Conservation (phyloP, 2,329 filamentous ascomycete genomes). For the Trichoderma koningiopsis region DNA sequence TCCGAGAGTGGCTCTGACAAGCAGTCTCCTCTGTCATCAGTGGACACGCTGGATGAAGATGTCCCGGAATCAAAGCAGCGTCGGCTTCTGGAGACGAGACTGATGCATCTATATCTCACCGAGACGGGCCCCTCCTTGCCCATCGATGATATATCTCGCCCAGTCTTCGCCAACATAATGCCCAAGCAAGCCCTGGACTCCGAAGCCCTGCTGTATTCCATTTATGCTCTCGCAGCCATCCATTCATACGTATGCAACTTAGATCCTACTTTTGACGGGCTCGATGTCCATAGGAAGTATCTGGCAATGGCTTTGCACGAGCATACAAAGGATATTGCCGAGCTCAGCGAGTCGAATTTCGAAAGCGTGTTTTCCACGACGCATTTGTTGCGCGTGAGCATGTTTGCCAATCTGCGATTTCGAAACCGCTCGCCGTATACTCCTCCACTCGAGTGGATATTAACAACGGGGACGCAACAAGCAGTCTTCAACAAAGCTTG, state of each 20-base stretch:
- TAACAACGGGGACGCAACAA: conserved; percentile 28
- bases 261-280: conserved; percentile 18
- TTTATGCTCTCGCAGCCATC: conserved; percentile 29
- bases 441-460: conserved; percentile 30
- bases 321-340: conserved; percentile 26
- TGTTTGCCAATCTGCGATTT: conserved; percentile 29
- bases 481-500: conserved; percentile 24
- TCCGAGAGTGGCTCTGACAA: conserved; percentile 6
- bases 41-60: conserved; percentile 20
- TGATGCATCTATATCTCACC: conserved; percentile 30
- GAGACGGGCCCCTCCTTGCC: conserved; percentile 25
- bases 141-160: conserved; percentile 28
- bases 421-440: conserved; percentile 26
- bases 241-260: conserved; percentile 25
- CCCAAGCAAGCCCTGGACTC: conserved; percentile 27
- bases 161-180: conserved; percentile 23
- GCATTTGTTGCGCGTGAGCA: conserved; percentile 27
- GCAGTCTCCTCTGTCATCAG: conserved; percentile 2
- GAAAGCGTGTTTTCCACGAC: conserved; percentile 28
- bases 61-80: conserved; percentile 28
- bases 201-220: conserved; percentile 29
- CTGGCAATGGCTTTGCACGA: conserved; percentile 29
- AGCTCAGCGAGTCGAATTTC: conserved; percentile 21
- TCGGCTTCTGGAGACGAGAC: conserved; percentile 27
- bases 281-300: conserved; percentile 28